A percentile compares a stretch with the other conserved stretches of the same genome.
These are phyloP conservation scores for Oleoguttula mirabilis DNA, from an alignment of 495 filamentous ascomycete genomes.

Conservation along the genomic window DNA sequence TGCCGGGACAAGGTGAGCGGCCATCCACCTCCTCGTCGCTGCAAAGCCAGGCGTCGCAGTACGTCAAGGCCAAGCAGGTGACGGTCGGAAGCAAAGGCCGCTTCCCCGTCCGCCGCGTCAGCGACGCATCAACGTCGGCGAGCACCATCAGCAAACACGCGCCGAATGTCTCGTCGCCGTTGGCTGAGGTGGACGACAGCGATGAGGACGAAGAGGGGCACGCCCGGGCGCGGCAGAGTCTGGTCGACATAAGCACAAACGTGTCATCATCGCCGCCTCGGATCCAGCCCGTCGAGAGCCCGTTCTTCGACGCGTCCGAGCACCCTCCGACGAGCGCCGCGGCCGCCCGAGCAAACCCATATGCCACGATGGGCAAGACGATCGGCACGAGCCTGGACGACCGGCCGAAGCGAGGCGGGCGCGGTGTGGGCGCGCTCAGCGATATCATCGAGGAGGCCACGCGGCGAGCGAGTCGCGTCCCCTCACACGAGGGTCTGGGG, in stretches of 20 bases:
- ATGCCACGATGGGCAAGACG: slow-evolving; percentile 7
- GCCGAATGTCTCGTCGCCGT: slow-evolving; percentile 17
- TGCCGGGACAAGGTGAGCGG: slow-evolving; percentile 22
- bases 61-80: slow-evolving; percentile 24
- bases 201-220: slow-evolving; percentile 20
- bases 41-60: slow-evolving; percentile 13
- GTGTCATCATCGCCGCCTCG: slow-evolving; percentile 6
- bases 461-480: slow-evolving; percentile 22
- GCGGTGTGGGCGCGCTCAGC: slow-evolving; percentile 14
- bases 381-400: slow-evolving; percentile 6
- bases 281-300: slow-evolving; percentile 16
- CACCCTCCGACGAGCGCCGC: slow-evolving; percentile 10
- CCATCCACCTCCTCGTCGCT: slow-evolving; percentile 4
- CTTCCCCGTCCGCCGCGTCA: slow-evolving; percentile 15
- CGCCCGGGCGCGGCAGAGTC: slow-evolving; percentile 9
- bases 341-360: slow-evolving; percentile 15
- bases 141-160: slow-evolving; percentile 6
- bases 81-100: slow-evolving; percentile 21
- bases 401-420: slow-evolving; percentile 14
- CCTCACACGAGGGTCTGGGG: slow-evolving; percentile 8
- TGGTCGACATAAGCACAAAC: slow-evolving; percentile 16
- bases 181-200: slow-evolving; percentile 9
- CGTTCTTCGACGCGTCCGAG: slow-evolving; percentile 24
- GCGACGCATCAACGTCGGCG: slow-evolving; percentile 12
- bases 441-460: slow-evolving; percentile 30